These are phyloP conservation scores for Teunomyces lycoperdinae DNA, from an alignment of 805 yeast genomes.

Conservation along the genomic window DNA sequence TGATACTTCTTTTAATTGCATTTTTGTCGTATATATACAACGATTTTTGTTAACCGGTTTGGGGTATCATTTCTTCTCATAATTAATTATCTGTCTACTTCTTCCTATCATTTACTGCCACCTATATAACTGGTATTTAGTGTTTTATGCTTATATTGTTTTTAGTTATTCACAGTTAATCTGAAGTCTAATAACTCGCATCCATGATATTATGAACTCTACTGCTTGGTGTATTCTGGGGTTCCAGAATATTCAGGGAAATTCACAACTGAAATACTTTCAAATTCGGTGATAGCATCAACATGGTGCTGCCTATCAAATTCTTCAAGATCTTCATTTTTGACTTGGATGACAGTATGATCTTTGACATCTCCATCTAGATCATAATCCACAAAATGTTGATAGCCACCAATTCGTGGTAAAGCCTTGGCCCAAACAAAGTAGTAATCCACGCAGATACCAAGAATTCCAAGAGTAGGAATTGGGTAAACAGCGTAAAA, in stretches of 20 bases:
- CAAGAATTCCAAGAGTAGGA: constrained; percentile 32
- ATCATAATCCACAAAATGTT: constrained; percentile 24
- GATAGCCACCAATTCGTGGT: constrained; percentile 31
- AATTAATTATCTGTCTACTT: constrained; percentile 1
- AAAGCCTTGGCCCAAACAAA: constrained; percentile 34
- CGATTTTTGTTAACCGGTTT: not conserved
- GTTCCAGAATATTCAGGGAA: not conserved
- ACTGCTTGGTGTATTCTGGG: not conserved
- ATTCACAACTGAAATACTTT: not conserved
- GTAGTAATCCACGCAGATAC: constrained; percentile 32
- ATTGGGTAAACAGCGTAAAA: constrained; percentile 44
- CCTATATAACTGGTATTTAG: constrained; percentile 2
- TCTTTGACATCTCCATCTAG: constrained; percentile 40
- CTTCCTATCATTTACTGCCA: constrained; percentile 1
- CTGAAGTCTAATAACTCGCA: not conserved
- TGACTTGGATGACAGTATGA: constrained; percentile 37
- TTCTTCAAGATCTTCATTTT: constrained; percentile 23
- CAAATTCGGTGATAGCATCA: constrained; percentile 7
- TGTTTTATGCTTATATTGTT: constrained; percentile 2
- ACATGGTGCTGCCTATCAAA: constrained; percentile 30
- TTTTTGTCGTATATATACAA: not conserved
- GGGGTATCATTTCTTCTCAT: not conserved
- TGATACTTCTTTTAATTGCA: not conserved
- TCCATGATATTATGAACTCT: too few species aligned
- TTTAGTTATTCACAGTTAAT: constrained; percentile 3